Evolutionary conservation across 2,329 filamentous ascomycete genomes (phyloP), one percentile per base, ranked within the genome.

Genomic region (Claviceps purpurea): DNA sequence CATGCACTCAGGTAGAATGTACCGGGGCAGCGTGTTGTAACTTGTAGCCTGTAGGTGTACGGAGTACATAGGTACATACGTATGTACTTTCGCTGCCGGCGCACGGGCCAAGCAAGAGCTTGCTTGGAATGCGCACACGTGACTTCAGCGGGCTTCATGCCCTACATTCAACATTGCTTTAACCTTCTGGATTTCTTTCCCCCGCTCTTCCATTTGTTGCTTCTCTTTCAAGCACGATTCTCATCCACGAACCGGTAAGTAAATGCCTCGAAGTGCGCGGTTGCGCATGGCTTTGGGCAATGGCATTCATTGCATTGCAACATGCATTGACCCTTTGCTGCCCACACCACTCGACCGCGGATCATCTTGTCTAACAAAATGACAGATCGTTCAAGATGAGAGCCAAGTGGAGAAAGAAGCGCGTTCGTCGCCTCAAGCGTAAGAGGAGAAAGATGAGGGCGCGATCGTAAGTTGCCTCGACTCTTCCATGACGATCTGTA

Each of bases 331-430:
- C n/a, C 20, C 44, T 44, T 50, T 5, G 10, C 24, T 8, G 3
- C 30, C 11, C 24, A n/a, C 11, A 30, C 16, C 5, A 26, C 2
- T 18, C 5, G 24, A 16, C 10, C 20, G 11, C 11, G 6, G 2
- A 4, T 18, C 18, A 37, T 4, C 22, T 20, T 30, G 34, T 14
- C 44, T 47, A 51, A 51, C 50, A 34, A 42, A 11, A 24, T 49
- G 13, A 20, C 24, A 54, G 50, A 61, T 64, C 63, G 70, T 74
- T 75, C 77, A 82, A 75, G 76, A 82, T 84, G 80, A 79, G 91
- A 93, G 90, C 89, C 72, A 97, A 97, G 82, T 97, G 93, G 93
- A 93, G 91, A 82, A 98, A 98, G 87, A 98, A 98, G 91, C 84
- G 93, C 74, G 90, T 95, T 78, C 83, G 93, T 70, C 85, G 93